These are phyloP conservation scores for Xenosphaeropsis pyriputrescens DNA, from an alignment of 2,329 filamentous ascomycete genomes.

Conservation along the genomic window DNA sequence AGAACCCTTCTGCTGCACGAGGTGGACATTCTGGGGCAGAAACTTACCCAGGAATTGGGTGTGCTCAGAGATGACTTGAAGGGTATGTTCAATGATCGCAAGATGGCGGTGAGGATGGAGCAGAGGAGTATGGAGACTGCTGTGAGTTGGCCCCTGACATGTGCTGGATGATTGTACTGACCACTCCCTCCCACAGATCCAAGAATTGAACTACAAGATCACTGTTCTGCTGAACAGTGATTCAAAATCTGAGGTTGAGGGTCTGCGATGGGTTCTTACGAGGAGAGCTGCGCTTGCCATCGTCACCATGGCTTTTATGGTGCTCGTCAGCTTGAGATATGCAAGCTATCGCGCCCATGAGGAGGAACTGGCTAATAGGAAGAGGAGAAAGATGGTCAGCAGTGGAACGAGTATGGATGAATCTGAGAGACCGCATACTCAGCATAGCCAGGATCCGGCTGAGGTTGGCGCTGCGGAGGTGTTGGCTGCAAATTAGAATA, in stretches of 20 bases:
- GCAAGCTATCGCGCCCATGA: slow-evolving; percentile 32
- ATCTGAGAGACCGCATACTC: slow-evolving; percentile 19
- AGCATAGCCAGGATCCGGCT: slow-evolving; percentile 18
- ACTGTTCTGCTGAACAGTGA: slow-evolving; percentile 82
- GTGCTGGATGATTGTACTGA: neutral
- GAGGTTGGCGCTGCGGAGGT: slow-evolving; percentile 40
- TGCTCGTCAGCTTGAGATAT: slow-evolving; percentile 43
- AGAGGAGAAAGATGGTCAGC: slow-evolving; percentile 8
- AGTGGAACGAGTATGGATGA: slow-evolving; percentile 13
- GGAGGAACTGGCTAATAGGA: slow-evolving; percentile 12
- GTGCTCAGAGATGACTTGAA: slow-evolving; percentile 83
- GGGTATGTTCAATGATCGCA: slow-evolving; percentile 90
- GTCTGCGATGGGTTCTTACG: slow-evolving; percentile 72
- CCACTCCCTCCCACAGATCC: slow-evolving; percentile 38
- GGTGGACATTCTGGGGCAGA: slow-evolving; percentile 80
- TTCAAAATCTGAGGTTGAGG: slow-evolving; percentile 82
- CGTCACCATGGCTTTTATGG: slow-evolving; percentile 48
- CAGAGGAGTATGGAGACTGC: slow-evolving; percentile 73
- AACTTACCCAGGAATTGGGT: slow-evolving; percentile 67
- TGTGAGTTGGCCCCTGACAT: slow-evolving; percentile 29
- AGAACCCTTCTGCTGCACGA: slow-evolving; percentile 83
- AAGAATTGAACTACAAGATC: slow-evolving; percentile 94
- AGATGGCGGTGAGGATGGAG: slow-evolving; percentile 81
- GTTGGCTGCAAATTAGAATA: slow-evolving; percentile 34
- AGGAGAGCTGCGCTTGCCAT: slow-evolving; percentile 49